Percentiles rank a stretch among this genome's conserved stretches.
These are phyloP conservation scores for Leccinum variabile DNA, from an alignment of 1,284 basidiomycete genomes.

Conservation along the genomic window DNA sequence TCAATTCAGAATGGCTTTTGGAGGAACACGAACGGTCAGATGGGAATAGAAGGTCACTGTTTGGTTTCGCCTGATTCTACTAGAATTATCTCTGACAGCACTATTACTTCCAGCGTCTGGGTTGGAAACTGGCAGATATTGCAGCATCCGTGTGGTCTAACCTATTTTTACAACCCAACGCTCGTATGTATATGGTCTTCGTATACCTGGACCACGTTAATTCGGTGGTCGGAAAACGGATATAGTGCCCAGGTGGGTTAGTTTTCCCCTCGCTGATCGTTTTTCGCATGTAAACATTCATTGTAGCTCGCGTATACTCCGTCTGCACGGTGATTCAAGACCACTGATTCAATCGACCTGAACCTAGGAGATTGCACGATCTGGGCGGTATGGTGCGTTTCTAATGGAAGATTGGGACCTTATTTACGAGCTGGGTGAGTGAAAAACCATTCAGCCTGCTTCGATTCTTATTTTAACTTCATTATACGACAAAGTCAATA, in stretches of 20 bases:
- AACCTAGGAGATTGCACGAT: no score
- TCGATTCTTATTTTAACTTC: not conserved
- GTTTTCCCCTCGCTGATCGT: no score
- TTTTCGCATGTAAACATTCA: no score
- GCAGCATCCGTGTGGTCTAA: not conserved
- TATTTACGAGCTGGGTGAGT: no score
- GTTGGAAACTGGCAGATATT: not conserved
- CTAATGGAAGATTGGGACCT: no score
- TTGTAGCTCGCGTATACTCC: no score
- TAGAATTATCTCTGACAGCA: not conserved
- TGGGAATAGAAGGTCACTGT: not conserved
- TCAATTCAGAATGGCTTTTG: not conserved
- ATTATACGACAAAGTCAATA: slow-evolving; percentile 60
- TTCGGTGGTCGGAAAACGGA: not conserved
- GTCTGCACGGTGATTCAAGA: no score
- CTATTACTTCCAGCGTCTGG: not conserved
- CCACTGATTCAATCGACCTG: no score
- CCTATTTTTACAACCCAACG: not conserved
- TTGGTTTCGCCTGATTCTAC: not conserved
- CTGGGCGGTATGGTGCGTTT: no score
- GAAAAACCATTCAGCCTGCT: not conserved
- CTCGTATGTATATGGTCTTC: not conserved
- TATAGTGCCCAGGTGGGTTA: no score
- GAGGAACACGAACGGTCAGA: not conserved
- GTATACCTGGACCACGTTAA: not conserved